Base-by-base conservation (phyloP, 106 monocot species). In the Xerophyta viscosa region DNA sequence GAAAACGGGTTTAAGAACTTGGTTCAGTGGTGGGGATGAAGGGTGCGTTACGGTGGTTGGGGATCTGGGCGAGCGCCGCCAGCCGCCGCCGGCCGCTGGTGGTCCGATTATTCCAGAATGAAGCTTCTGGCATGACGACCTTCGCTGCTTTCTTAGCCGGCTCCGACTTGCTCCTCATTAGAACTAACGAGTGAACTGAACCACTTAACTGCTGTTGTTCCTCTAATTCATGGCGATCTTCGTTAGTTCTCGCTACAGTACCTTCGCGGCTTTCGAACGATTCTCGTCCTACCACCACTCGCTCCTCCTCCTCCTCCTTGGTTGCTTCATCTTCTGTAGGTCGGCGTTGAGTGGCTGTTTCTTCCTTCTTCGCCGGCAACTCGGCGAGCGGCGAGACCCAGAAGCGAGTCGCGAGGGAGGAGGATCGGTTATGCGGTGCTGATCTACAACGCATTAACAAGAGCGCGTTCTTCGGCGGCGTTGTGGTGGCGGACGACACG, bases 391-490 rank as follows among this genome's bases (percentile, higher is more conserved):
- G 37, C 12, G 51, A 24, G 44, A 41, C 52, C 29, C 48, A 20
- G 29, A 74, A 67, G 22, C 70, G 44, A 25, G 43, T 24, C 20
- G 50, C 39, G 20, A 60, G 69, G 9, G 65, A 19, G 10, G 75
- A 53, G 15, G 67, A 31, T 37, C 80, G 73, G 45, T 75, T 77
- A 63, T 83, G 87, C 41, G 92, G 87, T 1, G 92, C 83, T 22
- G 92, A 83, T 58, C 87, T 77, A 73, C 92, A 87, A 12, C 92
- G 57, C 92, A 92, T 92, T 52, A 92, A 71, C 44, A 93, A 50
- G 12, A 93, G 65, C 8, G 87, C 92, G 77, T 92, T 92, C 68
- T 71, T 92, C 21, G 92, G 92, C 27, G 87, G 92, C 36, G 75
- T 29, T 3, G 74, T 36, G 8, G 60, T 70, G 11, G 61, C 64